Evolutionary conservation across 352 stramenopile species (phyloP).

Genomic region (Phytophthora fragariaefolia): DNA sequence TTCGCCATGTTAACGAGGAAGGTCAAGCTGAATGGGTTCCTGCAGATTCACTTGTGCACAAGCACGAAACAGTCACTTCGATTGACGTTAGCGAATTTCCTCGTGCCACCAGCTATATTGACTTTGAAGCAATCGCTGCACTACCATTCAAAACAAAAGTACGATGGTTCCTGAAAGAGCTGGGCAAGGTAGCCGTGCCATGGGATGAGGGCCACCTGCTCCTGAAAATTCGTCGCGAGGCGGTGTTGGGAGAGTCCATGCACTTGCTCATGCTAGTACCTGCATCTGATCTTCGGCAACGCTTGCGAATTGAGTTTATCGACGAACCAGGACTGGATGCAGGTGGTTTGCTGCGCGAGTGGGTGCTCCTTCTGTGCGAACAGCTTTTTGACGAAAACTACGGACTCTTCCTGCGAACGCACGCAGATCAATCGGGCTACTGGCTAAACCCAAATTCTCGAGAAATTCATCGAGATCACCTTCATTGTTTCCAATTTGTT

Average conservation of each 20-base stretch:
- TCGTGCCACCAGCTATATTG: slow-evolving; percentile 70
- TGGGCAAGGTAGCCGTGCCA: slow-evolving; percentile 76
- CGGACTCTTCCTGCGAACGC: slow-evolving; percentile 74
- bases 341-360: slow-evolving; percentile 79
- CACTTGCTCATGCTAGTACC: slow-evolving; percentile 83
- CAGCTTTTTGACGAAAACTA: slow-evolving; percentile 82
- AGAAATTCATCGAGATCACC: slow-evolving; percentile 71
- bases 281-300: slow-evolving; percentile 69
- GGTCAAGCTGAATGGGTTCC: slow-evolving; percentile 79
- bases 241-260: slow-evolving; percentile 82
- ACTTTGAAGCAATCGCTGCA: slow-evolving; percentile 78
- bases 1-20: slow-evolving; percentile 73
- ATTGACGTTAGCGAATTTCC: slow-evolving; percentile 84
- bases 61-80: slow-evolving; percentile 42
- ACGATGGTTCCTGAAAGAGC: slow-evolving; percentile 79
- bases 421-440: slow-evolving; percentile 81
- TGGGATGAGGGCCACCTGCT: slow-evolving; percentile 85
- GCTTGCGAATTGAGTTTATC: slow-evolving; percentile 86
- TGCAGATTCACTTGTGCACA: slow-evolving; percentile 69
- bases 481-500: slow-evolving; percentile 81
- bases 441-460: slow-evolving; percentile 84
- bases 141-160: slow-evolving; percentile 78
- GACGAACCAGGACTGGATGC: slow-evolving; percentile 80
- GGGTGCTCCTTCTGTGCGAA: slow-evolving; percentile 79
- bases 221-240: slow-evolving; percentile 80